Conservation (phyloP, 345 rosid species). For the Alliaria petiolata region DNA sequence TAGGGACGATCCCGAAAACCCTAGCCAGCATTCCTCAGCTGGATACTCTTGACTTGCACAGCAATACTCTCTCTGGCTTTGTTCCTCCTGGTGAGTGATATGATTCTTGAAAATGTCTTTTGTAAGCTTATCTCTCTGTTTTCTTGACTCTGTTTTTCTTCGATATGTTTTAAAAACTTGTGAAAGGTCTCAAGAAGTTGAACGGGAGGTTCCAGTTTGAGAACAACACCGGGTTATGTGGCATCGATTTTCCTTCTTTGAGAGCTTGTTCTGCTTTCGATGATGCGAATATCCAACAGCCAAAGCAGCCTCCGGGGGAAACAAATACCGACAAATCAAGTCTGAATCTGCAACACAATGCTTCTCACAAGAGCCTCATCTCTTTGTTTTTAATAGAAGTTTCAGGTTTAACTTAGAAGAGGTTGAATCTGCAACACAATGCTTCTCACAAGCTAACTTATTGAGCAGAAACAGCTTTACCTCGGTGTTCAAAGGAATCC, state of each 20-base stretch:
- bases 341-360: slow-evolving; percentile 19
- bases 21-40: slow-evolving; percentile 46
- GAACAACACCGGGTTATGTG: slow-evolving; percentile 73
- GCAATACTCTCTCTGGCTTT: slow-evolving; percentile 68
- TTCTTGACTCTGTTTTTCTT: neutral
- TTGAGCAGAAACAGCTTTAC: slow-evolving; percentile 71
- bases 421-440: slow-evolving; percentile 84
- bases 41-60: slow-evolving; percentile 66
- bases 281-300: slow-evolving; percentile 26
- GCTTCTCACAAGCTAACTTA: slow-evolving; percentile 73
- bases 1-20: slow-evolving; percentile 50
- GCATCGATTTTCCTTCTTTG: slow-evolving; percentile 43
- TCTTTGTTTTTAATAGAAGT: slow-evolving; percentile 37
- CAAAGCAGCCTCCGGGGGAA: slow-evolving; percentile 36
- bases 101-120: neutral
- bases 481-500: slow-evolving; percentile 68
- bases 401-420: slow-evolving; percentile 79
- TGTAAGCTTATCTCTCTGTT: neutral
- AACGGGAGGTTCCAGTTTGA: slow-evolving; percentile 48
- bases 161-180: no score
- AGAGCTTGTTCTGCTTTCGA: slow-evolving; percentile 56
- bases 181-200: slow-evolving; percentile 53
- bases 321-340: slow-evolving; percentile 21
- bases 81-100: slow-evolving; percentile 58
- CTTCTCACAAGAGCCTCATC: slow-evolving; percentile 42